Evolutionary conservation across 1,139 yeast species (phyloP), one percentile per base, ranked within the genome.

Genomic region (Geotrichum histeridarum): DNA sequence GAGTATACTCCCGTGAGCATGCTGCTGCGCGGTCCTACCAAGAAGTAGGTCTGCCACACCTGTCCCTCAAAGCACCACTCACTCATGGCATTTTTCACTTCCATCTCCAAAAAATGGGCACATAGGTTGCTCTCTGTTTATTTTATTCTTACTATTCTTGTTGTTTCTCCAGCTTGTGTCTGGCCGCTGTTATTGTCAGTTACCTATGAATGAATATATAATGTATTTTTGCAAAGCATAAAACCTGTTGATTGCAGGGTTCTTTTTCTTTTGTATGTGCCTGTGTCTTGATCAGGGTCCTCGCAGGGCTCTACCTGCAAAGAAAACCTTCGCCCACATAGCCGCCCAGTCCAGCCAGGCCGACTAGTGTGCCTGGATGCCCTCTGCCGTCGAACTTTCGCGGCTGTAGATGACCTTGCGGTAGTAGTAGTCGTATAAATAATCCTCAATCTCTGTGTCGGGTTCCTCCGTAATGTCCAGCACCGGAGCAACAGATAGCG

Each of bases 381-480:
- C 18, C 35, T 35, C 14, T 22, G 33, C 18, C 18, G 39, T 36
- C n/a, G 36, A 22, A 5, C 27, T 22, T 22, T 39, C 30, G 14
- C 45, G 51, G n/a, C 33, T 35, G 33, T 48, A 42, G 17, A 48
- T 41, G 14, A 32, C 22, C 12, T 43, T 43, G 33, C 55, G 41
- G 43, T 53, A 53, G 42, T 53, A 53, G 15, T 42, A 44, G 22
- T 53, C 55, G 36, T 42, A 53, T 35, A 53, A 37, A 37, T 53
- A 53, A 31, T 53, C 55, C 27, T 53, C 55, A n/a, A 53, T 43
- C 42, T 53, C 55, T 4, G 52, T 33, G 31, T 53, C 55, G 5
- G 51, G 55, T 31, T 43, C 37, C 30, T 53, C 55, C 1, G 54
- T 42, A 17, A 51, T 51, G 30, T 51, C 54, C 17, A 51, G 48